These are phyloP conservation scores for Acanthamoeba sp. DNA, from an alignment of 208 protist genomes.

Conservation along the genomic window DNA sequence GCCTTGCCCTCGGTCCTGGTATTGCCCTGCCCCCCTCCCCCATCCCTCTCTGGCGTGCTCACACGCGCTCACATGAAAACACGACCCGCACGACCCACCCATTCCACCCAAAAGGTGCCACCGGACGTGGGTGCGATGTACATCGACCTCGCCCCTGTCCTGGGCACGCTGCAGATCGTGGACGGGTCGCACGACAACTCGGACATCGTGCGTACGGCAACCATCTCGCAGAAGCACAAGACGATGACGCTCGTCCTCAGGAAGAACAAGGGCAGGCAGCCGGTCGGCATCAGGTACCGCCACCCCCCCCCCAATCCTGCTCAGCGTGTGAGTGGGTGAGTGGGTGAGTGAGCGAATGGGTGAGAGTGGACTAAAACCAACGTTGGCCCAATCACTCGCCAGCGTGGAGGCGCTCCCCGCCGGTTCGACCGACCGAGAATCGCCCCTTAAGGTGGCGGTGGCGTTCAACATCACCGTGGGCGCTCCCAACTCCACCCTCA, in stretches of 20 bases:
- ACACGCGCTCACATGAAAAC: background rate
- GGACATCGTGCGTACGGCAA: conserved; percentile 83
- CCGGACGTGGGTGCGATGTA: conserved; percentile 71
- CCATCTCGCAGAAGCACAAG: conserved; percentile 88
- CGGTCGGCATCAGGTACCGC: background rate
- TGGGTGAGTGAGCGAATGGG: too few species aligned
- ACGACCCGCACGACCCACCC: background rate
- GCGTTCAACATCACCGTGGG: conserved; percentile 7
- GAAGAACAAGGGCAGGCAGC: conserved; percentile 9
- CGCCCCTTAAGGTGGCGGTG: background rate
- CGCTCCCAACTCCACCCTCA: background rate
- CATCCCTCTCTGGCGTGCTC: background rate
- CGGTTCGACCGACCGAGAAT: background rate
- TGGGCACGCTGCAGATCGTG: conserved; percentile 74
- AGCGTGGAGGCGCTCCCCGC: background rate
- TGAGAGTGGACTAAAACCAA: background rate
- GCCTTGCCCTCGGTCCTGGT: background rate
- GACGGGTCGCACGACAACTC: conserved; percentile 87
- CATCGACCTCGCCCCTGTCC: conserved; percentile 73
- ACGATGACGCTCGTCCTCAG: conserved; percentile 86
- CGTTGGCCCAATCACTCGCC: background rate
- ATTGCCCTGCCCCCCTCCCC: background rate
- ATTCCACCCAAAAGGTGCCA: conserved; percentile 42
- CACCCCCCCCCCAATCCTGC: background rate
- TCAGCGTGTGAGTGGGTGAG: too few species aligned